Base-by-base conservation (phyloP, 495 filamentous ascomycete species). In the Penicillium dipodomyicola region DNA sequence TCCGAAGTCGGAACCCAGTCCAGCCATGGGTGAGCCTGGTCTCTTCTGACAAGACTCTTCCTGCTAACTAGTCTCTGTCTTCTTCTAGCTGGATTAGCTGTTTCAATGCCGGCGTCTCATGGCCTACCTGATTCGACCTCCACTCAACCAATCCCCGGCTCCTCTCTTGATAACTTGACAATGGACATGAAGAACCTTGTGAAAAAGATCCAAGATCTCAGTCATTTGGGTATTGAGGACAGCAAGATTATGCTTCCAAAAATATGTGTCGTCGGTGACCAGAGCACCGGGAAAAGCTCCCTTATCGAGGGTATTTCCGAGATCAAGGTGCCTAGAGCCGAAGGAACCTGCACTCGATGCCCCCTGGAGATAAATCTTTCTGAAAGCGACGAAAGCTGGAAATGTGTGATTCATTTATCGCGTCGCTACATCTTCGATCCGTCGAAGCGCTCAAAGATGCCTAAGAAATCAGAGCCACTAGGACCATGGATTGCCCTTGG, bases 241-340 rank as follows among this genome's bases (percentile, higher is more conserved):
- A 79, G 78, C 25, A 78, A 84, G 0, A 83, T 86, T 0, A 78
- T 78, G 3, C 71, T 94, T 0, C 90, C 91, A 0, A 89, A 89
- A 58, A 80, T 94, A 15, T 88, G 89, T 12, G 82, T 92, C 0
- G 83, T 92, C 1, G 91, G 91, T 1, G 90, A 94, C 53, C 91
- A 95, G 58, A 86, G 81, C 3, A 84, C 90, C 0, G 91, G 91
- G 0, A 96, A 96, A 60, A 87, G 82, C 4, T 91, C 87, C 3
- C 70, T 95, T 0, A 90, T 96, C 68, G 89, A 91, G 29, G 88
- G 85, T 0, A 84, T 94, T 33, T 85, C 86, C 2, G 88, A 85
- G n/a, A 87, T 95, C 47, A 84, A 83, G 49, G 80, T 92, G 0
- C 91, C 91, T 0, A 76, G 88, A 3, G 80, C 77, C 54, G 76